Evolutionary conservation across 2,329 filamentous ascomycete genomes (phyloP).

Genomic region (Pseudomassariella vexata): DNA sequence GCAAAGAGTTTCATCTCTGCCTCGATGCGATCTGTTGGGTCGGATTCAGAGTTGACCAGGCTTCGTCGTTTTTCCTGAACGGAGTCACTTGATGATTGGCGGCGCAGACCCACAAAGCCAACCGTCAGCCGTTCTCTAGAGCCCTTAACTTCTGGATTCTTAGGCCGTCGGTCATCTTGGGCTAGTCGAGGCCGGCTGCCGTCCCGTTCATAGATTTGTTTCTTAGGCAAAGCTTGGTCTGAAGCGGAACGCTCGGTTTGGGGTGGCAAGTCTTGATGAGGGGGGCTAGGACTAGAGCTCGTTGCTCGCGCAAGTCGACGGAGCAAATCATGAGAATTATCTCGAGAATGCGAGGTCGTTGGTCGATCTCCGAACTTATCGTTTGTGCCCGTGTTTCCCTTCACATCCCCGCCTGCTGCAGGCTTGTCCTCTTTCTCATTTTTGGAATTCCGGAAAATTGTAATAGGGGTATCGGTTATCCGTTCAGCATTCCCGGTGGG

Average conservation of each 20-base stretch:
- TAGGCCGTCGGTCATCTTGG: slow-evolving; percentile 14
- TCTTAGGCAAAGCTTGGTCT: slow-evolving; percentile 8
- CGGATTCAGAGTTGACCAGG: slow-evolving; percentile 41
- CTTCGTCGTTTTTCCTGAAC: slow-evolving; percentile 42
- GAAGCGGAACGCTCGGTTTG: slow-evolving; percentile 5
- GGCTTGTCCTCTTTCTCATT: background rate
- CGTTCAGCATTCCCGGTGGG: background rate
- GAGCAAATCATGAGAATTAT: slow-evolving; percentile 42
- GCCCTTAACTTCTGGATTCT: slow-evolving; percentile 19
- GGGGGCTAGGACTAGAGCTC: slow-evolving; percentile 36
- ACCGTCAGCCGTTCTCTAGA: slow-evolving; percentile 32
- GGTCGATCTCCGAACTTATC: background rate
- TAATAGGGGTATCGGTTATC: background rate
- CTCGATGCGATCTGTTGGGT: slow-evolving; percentile 52
- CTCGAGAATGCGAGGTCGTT: slow-evolving; percentile 18
- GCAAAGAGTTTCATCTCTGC: slow-evolving; percentile 53
- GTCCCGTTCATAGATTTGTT: slow-evolving; percentile 9
- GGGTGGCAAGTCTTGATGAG: slow-evolving; percentile 8
- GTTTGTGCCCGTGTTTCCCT: background rate
- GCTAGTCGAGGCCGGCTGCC: slow-evolving; percentile 11
- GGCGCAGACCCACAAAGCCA: slow-evolving; percentile 39
- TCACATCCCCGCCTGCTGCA: background rate
- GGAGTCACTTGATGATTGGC: slow-evolving; percentile 40
- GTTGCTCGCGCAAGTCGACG: slow-evolving; percentile 42
- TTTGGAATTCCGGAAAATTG: slow-evolving; percentile 1